phyloP scores from a whole-genome alignment of 2,329 filamentous ascomycete genomes.

The Apiospora pterosperma region DNA sequence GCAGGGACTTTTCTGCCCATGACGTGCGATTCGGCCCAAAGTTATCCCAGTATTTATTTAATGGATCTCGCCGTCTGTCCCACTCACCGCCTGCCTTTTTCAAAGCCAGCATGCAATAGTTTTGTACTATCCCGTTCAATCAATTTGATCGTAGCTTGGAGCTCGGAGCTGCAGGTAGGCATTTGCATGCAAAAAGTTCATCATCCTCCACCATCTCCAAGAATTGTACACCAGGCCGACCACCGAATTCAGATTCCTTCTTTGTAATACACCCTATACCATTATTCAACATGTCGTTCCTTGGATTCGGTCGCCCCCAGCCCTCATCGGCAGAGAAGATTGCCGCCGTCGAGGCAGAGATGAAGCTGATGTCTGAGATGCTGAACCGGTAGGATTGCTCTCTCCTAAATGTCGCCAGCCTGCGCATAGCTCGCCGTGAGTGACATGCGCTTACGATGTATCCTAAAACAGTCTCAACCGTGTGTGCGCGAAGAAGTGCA shows the following conservation, averaged over 20 bases:
- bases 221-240: neutral
- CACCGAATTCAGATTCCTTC: neutral
- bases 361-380: slow-evolving; percentile 97
- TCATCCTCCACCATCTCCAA: neutral
- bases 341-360: slow-evolving; percentile 90
- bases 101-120: neutral
- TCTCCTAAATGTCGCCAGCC: neutral
- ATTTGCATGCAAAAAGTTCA: slow-evolving; percentile 3
- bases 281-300: slow-evolving; percentile 61
- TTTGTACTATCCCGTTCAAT: slow-evolving; percentile 1
- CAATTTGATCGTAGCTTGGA: neutral
- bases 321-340: slow-evolving; percentile 97
- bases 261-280: neutral
- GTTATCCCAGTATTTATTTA: neutral
- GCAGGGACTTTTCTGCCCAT: neutral
- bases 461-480: slow-evolving; percentile 64
- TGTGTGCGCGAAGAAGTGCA: slow-evolving; percentile 90
- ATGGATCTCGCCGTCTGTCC: neutral
- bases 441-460: neutral
- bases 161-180: neutral
- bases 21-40: neutral
- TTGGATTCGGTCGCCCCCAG: slow-evolving; percentile 73
- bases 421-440: neutral
- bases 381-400: slow-evolving; percentile 74
- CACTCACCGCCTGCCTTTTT: neutral